These are phyloP conservation scores for Penicillium hesseltinei DNA, from an alignment of 2,329 filamentous ascomycete genomes.

Conservation along the genomic window DNA sequence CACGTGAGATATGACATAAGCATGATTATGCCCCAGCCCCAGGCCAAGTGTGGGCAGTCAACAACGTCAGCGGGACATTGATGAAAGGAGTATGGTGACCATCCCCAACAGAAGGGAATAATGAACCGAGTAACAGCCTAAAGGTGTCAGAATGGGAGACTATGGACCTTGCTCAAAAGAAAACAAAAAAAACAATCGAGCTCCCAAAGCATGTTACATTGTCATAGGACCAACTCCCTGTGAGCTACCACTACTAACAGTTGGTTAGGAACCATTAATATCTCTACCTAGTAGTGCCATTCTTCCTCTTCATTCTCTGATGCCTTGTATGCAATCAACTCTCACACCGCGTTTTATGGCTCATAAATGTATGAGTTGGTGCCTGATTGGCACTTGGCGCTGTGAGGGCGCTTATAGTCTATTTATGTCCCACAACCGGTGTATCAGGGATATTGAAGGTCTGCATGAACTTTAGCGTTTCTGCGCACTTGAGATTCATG, in stretches of 20 bases:
- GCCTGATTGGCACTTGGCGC: constrained; percentile 8
- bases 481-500: not conserved
- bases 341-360: not conserved
- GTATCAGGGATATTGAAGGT: constrained; percentile 9
- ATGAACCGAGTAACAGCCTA: too few species aligned
- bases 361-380: not conserved
- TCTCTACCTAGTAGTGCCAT: not conserved
- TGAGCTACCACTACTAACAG: not conserved
- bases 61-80: not conserved
- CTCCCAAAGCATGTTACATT: not conserved
- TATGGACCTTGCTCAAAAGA: not conserved
- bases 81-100: not conserved
- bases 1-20: not conserved
- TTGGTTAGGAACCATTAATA: not conserved
- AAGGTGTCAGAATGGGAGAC: not conserved
- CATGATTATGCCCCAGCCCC: not conserved
- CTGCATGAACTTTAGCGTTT: not conserved
- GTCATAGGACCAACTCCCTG: not conserved
- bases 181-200: not conserved
- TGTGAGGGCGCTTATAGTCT: constrained; percentile 19
- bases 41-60: not conserved
- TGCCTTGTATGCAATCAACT: not conserved
- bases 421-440: constrained; percentile 19
- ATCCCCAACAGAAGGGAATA: not conserved
- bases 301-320: not conserved